Conservation (phyloP, 2,329 filamentous ascomycete genomes). For the Neofusicoccum sp. region DNA sequence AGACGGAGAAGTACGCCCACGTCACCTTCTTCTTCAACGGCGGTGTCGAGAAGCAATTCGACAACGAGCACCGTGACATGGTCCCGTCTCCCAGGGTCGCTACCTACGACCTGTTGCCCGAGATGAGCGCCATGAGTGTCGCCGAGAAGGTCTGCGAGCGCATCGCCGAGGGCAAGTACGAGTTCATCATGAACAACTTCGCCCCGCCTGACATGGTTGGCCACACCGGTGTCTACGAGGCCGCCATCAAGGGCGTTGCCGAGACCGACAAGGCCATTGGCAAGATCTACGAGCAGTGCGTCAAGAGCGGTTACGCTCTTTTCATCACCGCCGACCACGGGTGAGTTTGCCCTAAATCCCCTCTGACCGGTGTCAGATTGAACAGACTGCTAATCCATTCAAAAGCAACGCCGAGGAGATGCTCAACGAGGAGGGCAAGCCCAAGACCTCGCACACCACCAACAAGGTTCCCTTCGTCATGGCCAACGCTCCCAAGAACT, state of each 20-base stretch:
- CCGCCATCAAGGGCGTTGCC: constrained; percentile 79
- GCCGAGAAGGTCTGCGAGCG: constrained; percentile 89
- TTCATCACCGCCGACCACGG: constrained; percentile 97
- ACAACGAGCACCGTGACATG: constrained; percentile 88
- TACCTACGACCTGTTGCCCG: constrained; percentile 92
- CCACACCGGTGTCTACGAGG: constrained; percentile 96
- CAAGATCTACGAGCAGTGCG: constrained; percentile 89
- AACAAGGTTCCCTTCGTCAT: constrained; percentile 99
- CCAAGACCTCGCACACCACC: constrained; percentile 96
- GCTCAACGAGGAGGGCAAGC: constrained; percentile 92
- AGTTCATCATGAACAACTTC: constrained; percentile 99
- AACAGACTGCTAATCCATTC: neutral
- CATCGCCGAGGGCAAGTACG: constrained; percentile 81
- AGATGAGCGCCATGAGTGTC: constrained; percentile 92
- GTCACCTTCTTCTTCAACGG: constrained; percentile 99
- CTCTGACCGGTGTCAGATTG: neutral
- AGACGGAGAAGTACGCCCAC: constrained; percentile 99
- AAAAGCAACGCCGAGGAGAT: constrained; percentile 92
- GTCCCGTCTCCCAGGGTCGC: constrained; percentile 93
- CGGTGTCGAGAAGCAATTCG: constrained; percentile 94
- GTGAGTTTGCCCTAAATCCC: constrained; percentile 47
- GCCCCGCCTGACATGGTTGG: constrained; percentile 99
- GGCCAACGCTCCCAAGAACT: constrained; percentile 91
- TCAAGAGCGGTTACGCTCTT: constrained; percentile 87
- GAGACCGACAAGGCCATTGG: constrained; percentile 95